Evolutionary conservation across 2,329 filamentous ascomycete genomes (phyloP).

Genomic region (Penicillium sumatraense): DNA sequence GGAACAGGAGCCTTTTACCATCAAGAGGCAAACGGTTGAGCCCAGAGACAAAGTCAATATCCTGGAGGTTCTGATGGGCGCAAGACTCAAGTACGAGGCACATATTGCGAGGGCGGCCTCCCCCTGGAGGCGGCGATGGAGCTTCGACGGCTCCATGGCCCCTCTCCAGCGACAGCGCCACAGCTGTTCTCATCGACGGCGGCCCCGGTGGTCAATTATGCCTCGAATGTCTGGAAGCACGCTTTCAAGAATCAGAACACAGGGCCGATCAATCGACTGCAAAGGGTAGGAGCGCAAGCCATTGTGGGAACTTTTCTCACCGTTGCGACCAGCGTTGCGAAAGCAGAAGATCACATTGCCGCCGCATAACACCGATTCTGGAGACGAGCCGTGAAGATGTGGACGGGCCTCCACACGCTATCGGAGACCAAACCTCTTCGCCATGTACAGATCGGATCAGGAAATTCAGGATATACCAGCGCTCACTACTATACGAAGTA

Average conservation of each 20-base stretch:
- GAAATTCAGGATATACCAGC: conserved; percentile 17
- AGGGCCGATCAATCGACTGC: conserved; percentile 26
- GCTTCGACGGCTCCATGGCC: conserved; percentile 16
- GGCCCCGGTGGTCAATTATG: conserved; percentile 31
- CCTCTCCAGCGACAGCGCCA: conserved; percentile 23
- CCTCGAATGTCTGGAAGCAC: conserved; percentile 25
- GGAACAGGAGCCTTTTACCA: too few relatives aligned
- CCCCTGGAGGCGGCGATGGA: conserved; percentile 26
- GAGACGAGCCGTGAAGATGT: conserved; percentile 25
- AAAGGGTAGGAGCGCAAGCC: conserved; percentile 29
- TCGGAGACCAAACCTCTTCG: conserved; percentile 20
- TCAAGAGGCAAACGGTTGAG: too few relatives aligned
- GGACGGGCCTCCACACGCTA: conserved; percentile 21
- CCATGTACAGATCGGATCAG: conserved; percentile 20
- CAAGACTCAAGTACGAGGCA: conserved; percentile 32
- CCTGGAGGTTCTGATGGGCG: conserved; percentile 19
- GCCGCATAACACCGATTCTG: conserved; percentile 25
- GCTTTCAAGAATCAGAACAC: conserved; percentile 20
- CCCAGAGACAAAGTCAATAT: conserved; percentile 28
- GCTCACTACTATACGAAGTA: conserved; percentile 12
- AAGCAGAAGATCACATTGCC: conserved; percentile 29
- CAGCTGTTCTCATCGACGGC: conserved; percentile 31
- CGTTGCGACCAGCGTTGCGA: conserved; percentile 27
- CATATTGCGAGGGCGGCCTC: conserved; percentile 21
- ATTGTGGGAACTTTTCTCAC: conserved; percentile 30